Evolutionary conservation across 768 basidiomycete species (phyloP), one percentile per base, ranked within the genome.

Genomic region (Tylopilus felleus): DNA sequence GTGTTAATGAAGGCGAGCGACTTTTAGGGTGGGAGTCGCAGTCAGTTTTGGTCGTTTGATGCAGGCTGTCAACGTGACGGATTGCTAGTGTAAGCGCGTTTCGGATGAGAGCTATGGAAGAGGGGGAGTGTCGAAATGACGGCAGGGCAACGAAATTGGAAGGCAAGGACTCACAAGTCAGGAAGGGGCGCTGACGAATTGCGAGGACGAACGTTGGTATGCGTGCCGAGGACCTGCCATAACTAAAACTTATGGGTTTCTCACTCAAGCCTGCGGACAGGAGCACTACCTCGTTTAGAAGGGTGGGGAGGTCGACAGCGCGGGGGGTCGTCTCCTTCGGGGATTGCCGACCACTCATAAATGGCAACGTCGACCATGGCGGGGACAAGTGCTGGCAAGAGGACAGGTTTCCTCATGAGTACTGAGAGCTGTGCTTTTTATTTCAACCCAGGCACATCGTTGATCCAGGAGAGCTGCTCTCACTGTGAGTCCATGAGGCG

Each of bases 121-220:
- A 38, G 33, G 14, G 14, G 33, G 46, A 50, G 51, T 50, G 52
- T 49, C 22, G 28, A 23, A 39, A 56, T 62, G 33, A 67, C 59
- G 60, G 60, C 59, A 66, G 48, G 38, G 27, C 33, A 54, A 58
- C 58, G 22, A 45, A 60, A 60, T 48, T 41, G 54, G 50, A 49
- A 52, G 27, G 53, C 9, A 29, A 27, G 28, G 16, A 41, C 64
- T 61, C 51, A 53, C 56, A 45, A 50, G 10, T 33, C 33, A 16
- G 13, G n/a, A n/a, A n/a, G n/a, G n/a, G n/a, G 51, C 33, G 29
- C 54, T 60, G 49, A 39, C 65, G 52, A 65, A 65, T 67, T 59
- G 51, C 44, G 43, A 42, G 45, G 50, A 55, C 64, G 57, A 66
- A 67, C 65, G 66, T 68, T 68, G 64, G 55, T 43, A 45, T n/a